Base-by-base conservation (phyloP, 2,329 filamentous ascomycete species). In the Cladosporium sphaerospermum region DNA sequence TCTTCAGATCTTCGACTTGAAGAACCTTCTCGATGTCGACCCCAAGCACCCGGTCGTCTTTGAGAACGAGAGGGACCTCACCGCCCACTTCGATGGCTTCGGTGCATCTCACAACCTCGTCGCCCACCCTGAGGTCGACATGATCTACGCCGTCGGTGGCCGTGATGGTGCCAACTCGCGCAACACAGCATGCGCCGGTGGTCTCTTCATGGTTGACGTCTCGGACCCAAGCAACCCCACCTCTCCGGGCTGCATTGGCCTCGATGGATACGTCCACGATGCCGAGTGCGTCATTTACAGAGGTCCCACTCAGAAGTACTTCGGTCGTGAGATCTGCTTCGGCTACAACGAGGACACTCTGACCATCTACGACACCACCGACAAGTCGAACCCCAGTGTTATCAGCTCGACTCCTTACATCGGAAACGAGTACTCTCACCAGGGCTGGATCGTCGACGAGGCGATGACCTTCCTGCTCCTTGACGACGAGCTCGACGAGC, bases 221-320 rank as follows among this genome's bases (percentile, higher is more conserved):
- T 72, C 71, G 4, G 74, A 82, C 58, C 72, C 78, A 10, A 66
- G 73, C 10, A 81, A 79, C 54, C 77, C 79, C 6, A 75, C 69
- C 10, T 75, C 71, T 10, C 75, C 78, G 5, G 80, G 80, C 45
- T 83, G 79, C 61, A 75, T 76, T 9, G 71, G 73, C 18, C 62
- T 72, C 14, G 80, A 82, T 62, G 79, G 79, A 37, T 83, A 83
- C 62, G 79, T 82, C 13, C 80, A 83, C 64, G 80, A 83, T 58
- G 80, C 80, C 2, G 79, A 83, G 66, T 83, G 80, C 63, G 67
- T 83, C 39, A 73, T 77, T 57, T 80, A 80, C 67, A 71, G 70
- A 5, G 78, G 79, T 0, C 78, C 78, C 1, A 74, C 80, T 54
- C 66, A 64, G 19, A 60, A 69, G 19, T 81, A 75, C 62, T 62